phyloP scores from a whole-genome alignment of 352 stramenopile genomes.

The Phytophthora kernoviae region DNA sequence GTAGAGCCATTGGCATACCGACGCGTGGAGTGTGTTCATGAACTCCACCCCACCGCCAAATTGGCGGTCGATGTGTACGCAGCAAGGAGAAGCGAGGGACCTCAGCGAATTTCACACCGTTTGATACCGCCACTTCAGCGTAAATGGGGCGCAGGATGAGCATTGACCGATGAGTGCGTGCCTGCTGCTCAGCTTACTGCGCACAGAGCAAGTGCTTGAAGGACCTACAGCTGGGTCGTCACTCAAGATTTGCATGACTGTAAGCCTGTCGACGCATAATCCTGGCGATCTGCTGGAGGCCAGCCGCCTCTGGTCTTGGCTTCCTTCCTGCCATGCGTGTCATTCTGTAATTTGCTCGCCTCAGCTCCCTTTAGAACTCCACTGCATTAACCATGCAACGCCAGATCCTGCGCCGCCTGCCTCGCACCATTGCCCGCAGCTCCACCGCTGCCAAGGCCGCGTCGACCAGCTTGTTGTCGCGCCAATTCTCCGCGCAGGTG shows the following conservation, averaged over 20 bases:
- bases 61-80: background rate
- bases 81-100: background rate
- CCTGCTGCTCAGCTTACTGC: constrained; percentile 3
- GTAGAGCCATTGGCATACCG: too few species aligned
- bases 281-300: constrained; percentile 9
- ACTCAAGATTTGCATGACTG: constrained; percentile 25
- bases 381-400: constrained; percentile 41
- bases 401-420: constrained; percentile 44
- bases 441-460: constrained; percentile 22
- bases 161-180: constrained; percentile 19
- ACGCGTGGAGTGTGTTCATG: constrained; percentile 1
- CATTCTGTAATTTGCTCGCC: constrained; percentile 28
- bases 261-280: constrained; percentile 13
- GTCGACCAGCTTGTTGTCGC: constrained; percentile 19
- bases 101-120: background rate
- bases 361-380: constrained; percentile 13
- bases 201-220: constrained; percentile 29
- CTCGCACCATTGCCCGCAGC: constrained; percentile 24
- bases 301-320: too few species aligned
- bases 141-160: constrained; percentile 13
- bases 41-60: background rate
- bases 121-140: constrained; percentile 2
- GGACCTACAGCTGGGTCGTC: constrained; percentile 17
- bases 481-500: constrained; percentile 40
- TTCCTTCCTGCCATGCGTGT: constrained; percentile 2